phyloP scores from a whole-genome alignment of 202 grass and related monocot species.

The Carex sylvatica region DNA sequence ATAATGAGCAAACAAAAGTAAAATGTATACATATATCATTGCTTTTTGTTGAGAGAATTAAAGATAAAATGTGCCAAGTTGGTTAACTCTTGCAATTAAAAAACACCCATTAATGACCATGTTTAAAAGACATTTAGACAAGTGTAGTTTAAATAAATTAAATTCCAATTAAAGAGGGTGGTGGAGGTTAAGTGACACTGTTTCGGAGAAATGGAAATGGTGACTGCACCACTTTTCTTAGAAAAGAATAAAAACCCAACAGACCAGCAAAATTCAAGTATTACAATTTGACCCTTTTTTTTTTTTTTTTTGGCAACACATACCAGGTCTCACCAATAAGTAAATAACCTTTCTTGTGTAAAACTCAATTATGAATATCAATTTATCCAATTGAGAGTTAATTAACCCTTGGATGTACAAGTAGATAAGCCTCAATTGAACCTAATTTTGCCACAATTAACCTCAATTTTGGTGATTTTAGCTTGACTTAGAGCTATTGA shows the following conservation, averaged over 20 bases:
- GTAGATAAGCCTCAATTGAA: background rate
- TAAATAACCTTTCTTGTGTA: background rate
- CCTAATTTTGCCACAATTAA: background rate
- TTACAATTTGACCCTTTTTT: background rate
- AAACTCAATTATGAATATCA: background rate
- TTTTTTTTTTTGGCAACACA: background rate
- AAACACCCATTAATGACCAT: background rate
- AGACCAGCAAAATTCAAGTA: background rate
- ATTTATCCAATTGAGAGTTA: background rate
- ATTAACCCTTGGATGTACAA: background rate
- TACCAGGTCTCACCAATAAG: background rate
- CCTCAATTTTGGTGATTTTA: background rate
- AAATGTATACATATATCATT: background rate
- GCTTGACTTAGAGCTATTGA: background rate
- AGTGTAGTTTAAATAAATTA: background rate
- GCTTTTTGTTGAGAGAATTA: background rate
- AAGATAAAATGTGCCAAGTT: background rate
- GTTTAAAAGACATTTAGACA: background rate
- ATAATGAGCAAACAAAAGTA: background rate
- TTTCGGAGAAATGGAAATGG: background rate
- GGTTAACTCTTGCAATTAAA: background rate
- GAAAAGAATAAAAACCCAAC: background rate
- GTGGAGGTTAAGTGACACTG: background rate
- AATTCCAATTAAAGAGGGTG: background rate
- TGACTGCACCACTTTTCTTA: background rate